Evolutionary conservation across 2,329 filamentous ascomycete genomes (phyloP).

Genomic region (Alternaria conjuncta): DNA sequence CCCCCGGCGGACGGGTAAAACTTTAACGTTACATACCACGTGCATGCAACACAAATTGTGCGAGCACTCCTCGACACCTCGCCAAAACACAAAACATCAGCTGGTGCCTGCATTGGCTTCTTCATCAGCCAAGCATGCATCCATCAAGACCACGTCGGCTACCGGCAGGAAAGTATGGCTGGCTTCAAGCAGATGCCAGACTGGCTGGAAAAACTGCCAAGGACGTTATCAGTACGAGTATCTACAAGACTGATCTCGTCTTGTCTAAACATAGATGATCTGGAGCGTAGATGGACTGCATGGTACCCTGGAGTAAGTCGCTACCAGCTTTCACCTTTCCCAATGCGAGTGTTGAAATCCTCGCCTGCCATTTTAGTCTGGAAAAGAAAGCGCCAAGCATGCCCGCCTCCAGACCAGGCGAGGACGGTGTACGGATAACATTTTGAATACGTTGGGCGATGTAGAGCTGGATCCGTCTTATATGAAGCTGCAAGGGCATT

Average conservation of each 20-base stretch:
- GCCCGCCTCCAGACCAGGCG: slow-evolving; percentile 26
- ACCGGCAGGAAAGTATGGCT: neutral
- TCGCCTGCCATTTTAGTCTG: neutral
- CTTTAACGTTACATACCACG: neutral
- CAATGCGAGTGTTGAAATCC: neutral
- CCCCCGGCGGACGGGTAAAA: slow-evolving; percentile 31
- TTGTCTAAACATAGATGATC: slow-evolving; percentile 4
- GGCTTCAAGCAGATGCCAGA: neutral
- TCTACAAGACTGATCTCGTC: neutral
- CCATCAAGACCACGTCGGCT: neutral
- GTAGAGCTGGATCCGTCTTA: slow-evolving; percentile 15
- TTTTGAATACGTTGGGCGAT: slow-evolving; percentile 15
- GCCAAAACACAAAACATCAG: neutral
- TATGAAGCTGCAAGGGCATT: slow-evolving; percentile 30
- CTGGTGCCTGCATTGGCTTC: neutral
- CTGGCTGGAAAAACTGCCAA: neutral
- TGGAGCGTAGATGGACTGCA: neutral
- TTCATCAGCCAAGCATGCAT: neutral
- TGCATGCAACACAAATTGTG: neutral
- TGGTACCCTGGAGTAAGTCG: neutral
- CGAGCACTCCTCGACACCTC: neutral
- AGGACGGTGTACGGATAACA: slow-evolving; percentile 11
- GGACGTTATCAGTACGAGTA: neutral
- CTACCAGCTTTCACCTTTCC: neutral
- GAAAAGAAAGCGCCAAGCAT: slow-evolving; percentile 10